Evolutionary conservation across 441 rosid species (phyloP), one percentile per base, ranked within the genome.

Genomic region (Theobroma grandiflorum): DNA sequence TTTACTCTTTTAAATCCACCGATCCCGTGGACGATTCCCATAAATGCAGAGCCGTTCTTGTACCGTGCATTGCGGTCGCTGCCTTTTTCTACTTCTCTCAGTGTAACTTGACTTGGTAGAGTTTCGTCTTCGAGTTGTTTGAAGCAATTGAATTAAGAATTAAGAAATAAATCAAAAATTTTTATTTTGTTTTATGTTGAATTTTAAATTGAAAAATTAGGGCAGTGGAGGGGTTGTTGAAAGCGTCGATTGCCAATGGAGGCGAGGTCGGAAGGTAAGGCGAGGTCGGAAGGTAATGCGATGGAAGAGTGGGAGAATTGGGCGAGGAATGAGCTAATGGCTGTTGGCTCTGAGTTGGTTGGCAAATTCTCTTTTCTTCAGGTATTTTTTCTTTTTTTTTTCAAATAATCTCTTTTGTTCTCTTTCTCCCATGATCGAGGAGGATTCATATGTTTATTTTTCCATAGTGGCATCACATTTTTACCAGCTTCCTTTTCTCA

Each of bases 321-420:
- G 98, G 98, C 96, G 4, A 82, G 89, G 52, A 91, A 87, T 85
- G 94, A 96, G 88, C 93, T 96, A 66, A 90, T 91, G 90, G 89
- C 93, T 72, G 87, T 83, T 42, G 97, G 99, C 33, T 91, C 98
- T 57, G 94, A 93, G 77, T 92, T 94, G 86, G 91, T 92, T 62
- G 98, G 92, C n/a, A 96, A 91, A 85, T 91, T 91, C 78, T 87
- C 90, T 43, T 86, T 87, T 88, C 96, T 96, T 84, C 97, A 96
- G 95, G 99, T 96, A 82, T 73, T 6, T 5, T 5, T 62, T 37
- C 18, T 15, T 12, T 22, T 26, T 16, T 49, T 10, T 45, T 45
- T 45, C 49, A 6, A 11, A 8, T 45, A 45, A 7, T 6, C 49
- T 45, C 7, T 45, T 45, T 45, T 10, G 7, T 42, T 45, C 10